phyloP scores from a whole-genome alignment of 306 rosid species.

The Lotus japonicus region DNA sequence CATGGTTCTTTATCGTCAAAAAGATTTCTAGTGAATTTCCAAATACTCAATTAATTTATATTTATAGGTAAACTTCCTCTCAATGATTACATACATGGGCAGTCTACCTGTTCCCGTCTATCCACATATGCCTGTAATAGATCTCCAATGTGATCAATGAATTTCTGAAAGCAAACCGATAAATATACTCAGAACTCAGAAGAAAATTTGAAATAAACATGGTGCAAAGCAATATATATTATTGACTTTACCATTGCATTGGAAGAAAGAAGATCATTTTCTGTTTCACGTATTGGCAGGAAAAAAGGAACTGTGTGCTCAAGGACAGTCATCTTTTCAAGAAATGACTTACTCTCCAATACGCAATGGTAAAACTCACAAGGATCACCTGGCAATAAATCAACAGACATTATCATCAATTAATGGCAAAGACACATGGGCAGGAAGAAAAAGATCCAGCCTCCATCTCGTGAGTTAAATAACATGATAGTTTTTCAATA shows the following conservation, averaged over 20 bases:
- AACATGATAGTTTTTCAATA: too few species aligned
- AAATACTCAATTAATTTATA: conserved; percentile 3
- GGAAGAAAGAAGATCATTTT: conserved; percentile 81
- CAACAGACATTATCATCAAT: conserved; percentile 6
- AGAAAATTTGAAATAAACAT: conserved; percentile 19
- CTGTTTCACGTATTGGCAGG: conserved; percentile 77
- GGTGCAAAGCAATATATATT: conserved; percentile 25
- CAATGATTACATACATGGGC: conserved; percentile 26
- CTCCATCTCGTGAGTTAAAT: conserved; percentile 10
- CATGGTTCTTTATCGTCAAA: background rate
- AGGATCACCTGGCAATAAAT: conserved; percentile 57
- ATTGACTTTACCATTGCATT: conserved; percentile 74
- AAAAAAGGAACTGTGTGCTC: conserved; percentile 94
- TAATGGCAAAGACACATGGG: conserved; percentile 11
- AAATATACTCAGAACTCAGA: conserved; percentile 10
- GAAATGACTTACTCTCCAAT: conserved; percentile 95
- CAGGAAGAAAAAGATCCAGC: conserved; percentile 5
- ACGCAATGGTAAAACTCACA: conserved; percentile 85
- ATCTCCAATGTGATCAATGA: conserved; percentile 90
- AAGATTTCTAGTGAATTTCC: background rate
- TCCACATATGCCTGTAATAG: conserved; percentile 93
- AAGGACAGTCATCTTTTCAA: conserved; percentile 85
- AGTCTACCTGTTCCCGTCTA: conserved; percentile 89
- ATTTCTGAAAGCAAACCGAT: conserved; percentile 59
- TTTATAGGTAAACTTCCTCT: conserved; percentile 1